phyloP scores from a whole-genome alignment of 2,329 filamentous ascomycete species.

The Paraphoma chrysanthemicola region DNA sequence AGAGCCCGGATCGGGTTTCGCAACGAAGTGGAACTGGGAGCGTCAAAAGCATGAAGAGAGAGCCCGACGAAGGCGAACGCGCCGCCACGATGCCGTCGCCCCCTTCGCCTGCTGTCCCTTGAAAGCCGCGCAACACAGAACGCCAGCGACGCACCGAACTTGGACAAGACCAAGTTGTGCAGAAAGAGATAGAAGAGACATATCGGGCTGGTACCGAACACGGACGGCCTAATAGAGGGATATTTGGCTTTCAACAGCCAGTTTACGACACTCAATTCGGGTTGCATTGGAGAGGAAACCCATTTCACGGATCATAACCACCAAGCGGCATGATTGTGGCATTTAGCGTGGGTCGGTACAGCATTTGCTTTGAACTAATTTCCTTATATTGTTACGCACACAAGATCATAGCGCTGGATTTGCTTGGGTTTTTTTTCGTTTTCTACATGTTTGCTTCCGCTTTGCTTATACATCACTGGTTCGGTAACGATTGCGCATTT shows the following conservation, averaged over 20 bases:
- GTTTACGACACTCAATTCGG: constrained; percentile 3
- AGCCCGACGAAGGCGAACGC: constrained; percentile 36
- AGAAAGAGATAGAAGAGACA: constrained; percentile 7
- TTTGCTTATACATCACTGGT: constrained; percentile 32
- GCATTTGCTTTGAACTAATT: constrained; percentile 25
- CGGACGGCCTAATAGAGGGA: constrained; percentile 14
- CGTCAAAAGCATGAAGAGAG: constrained; percentile 43
- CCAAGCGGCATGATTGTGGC: constrained; percentile 44
- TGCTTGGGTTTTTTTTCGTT: constrained; percentile 18
- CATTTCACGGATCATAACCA: constrained; percentile 8
- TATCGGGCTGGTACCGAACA: constrained; percentile 39
- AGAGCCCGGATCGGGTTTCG: constrained; percentile 43
- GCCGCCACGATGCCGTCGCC: constrained; percentile 25
- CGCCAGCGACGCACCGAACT: too few relatives aligned
- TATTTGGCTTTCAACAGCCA: constrained; percentile 12
- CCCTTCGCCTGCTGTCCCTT: constrained; percentile 10
- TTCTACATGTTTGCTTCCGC: constrained; percentile 14
- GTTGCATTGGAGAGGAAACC: constrained; percentile 20
- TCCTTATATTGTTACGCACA: constrained; percentile 20
- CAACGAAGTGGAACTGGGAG: constrained; percentile 44
- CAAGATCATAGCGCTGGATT: constrained; percentile 39
- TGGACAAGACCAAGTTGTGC: not conserved
- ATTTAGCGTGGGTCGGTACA: constrained; percentile 47
- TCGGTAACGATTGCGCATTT: constrained; percentile 33
- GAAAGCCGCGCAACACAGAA: not conserved